Evolutionary conservation across 805 yeast genomes (phyloP), one percentile per base, ranked within the genome.

Genomic region (Candida saitoana): DNA sequence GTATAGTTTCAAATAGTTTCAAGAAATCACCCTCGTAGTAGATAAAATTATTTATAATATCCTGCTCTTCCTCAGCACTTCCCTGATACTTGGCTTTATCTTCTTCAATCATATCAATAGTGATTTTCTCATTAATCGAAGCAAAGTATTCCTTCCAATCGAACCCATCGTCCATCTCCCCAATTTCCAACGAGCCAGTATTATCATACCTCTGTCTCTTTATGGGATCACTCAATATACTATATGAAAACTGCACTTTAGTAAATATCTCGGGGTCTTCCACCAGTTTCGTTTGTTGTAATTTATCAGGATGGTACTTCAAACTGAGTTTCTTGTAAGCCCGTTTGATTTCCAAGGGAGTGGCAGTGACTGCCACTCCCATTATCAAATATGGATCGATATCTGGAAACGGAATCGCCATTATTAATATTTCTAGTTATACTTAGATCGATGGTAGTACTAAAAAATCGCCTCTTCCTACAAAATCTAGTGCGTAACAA

Each of bases 191-290:
- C 2, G 79, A 70, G 1, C 95, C 96, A 0, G 91, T 83, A n/a
- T 60, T 55, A 52, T 88, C 96, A 55, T 77, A 88, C 16, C 75
- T 59, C 34, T 66, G 67, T 20, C 87, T 67, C 47, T 76, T 73
- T 29, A 60, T 57, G 0, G 72, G 65, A 54, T 88, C 93, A 19
- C 78, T 69, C 18, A 88, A 64, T 0, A 88, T 71, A 34, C 82
- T 68, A 57, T 85, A 87, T 16, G 95, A 82, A 52, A 86, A 81
- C 56, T 87, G 90, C 15, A 88, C 73, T 49, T 76, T 64, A 39
- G 87, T 84, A 59, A 89, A 88, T 18, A 41, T 36, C 15, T 61
- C 60, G 36, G 44, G 49, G 32, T 56, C 62, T 6, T 42, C 46
- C 18, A 38, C 46, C 7, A 20, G 19, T 14, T 20, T 32, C 4